Evolutionary conservation across 495 filamentous ascomycete species (phyloP).

Genomic region (Penicillium taxi): DNA sequence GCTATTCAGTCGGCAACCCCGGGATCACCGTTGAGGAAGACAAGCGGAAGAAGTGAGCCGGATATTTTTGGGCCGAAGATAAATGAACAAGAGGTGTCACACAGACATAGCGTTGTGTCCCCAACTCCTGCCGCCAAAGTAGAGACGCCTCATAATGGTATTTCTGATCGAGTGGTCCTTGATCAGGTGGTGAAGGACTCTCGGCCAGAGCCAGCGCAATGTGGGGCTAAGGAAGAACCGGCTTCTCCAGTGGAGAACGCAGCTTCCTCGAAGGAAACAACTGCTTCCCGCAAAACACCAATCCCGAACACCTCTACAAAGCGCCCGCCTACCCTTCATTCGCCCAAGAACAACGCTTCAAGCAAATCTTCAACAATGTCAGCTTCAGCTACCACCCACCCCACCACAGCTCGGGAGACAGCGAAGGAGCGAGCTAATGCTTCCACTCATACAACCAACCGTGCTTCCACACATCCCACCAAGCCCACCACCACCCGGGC

Average conservation of each 20-base stretch:
- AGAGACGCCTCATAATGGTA: slow-evolving; percentile 11
- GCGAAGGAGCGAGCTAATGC: slow-evolving; percentile 25
- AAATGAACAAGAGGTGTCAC: slow-evolving; percentile 25
- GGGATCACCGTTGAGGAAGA: slow-evolving; percentile 29
- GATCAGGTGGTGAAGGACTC: slow-evolving; percentile 8
- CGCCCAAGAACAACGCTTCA: slow-evolving; percentile 32
- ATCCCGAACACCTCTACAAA: slow-evolving; percentile 31
- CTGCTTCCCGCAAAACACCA: not conserved
- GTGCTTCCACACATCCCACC: slow-evolving; percentile 24
- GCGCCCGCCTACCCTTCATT: slow-evolving; percentile 33
- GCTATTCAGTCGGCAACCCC: slow-evolving; percentile 26
- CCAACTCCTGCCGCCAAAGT: slow-evolving; percentile 21
- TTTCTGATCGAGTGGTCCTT: slow-evolving; percentile 12
- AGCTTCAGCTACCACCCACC: slow-evolving; percentile 15
- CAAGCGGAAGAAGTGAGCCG: slow-evolving; percentile 28
- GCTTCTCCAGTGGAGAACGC: slow-evolving; percentile 1
- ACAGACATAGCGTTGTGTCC: slow-evolving; percentile 24
- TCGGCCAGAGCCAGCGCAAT: slow-evolving; percentile 6
- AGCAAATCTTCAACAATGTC: slow-evolving; percentile 15
- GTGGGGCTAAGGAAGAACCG: slow-evolving; percentile 5
- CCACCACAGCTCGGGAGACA: slow-evolving; percentile 14
- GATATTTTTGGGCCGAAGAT: slow-evolving; percentile 29
- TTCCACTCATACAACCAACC: slow-evolving; percentile 27
- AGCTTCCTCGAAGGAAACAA: slow-evolving; percentile 1
- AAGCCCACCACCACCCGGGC: slow-evolving; percentile 21